Percentiles rank a stretch among this genome's conserved stretches.
Evolutionary conservation across 2,329 filamentous ascomycete species (phyloP).

Genomic region (Fusarium sp.): DNA sequence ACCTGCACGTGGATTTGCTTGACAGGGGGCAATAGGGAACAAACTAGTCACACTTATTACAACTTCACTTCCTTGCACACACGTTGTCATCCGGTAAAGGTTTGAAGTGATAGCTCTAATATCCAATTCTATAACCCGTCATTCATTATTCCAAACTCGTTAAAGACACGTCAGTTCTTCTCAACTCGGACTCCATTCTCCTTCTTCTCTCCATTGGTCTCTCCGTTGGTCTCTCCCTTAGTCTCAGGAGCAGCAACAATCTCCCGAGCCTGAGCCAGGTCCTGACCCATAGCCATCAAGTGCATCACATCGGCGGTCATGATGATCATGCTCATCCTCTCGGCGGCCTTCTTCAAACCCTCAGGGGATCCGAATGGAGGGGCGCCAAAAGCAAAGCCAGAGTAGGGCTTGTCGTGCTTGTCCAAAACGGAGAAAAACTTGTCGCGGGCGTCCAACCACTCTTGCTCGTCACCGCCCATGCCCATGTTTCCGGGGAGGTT

Average conservation of each 20-base stretch:
- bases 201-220: conserved; percentile 4
- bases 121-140: neutral
- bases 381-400: conserved; percentile 46
- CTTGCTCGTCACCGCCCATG: conserved; percentile 51
- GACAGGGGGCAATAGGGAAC: neutral
- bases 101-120: neutral
- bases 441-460: conserved; percentile 54
- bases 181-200: neutral
- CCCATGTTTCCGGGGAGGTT: conserved; percentile 50
- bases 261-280: conserved; percentile 28
- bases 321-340: conserved; percentile 4
- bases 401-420: conserved; percentile 60
- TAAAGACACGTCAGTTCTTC: neutral
- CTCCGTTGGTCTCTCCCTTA: neutral
- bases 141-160: neutral
- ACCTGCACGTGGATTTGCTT: neutral
- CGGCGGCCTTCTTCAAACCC: conserved; percentile 28
- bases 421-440: conserved; percentile 53
- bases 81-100: neutral
- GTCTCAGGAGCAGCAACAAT: conserved; percentile 10
- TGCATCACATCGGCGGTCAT: conserved; percentile 14
- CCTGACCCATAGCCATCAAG: conserved; percentile 34
- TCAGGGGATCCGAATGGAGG: conserved; percentile 43
- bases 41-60: neutral
- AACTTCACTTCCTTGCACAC: too few relatives aligned